Percentiles rank a stretch among this genome's conserved stretches.
Evolutionary conservation across 2,329 filamentous ascomycete genomes (phyloP).

Genomic region (Beauveria pseudobassiana): DNA sequence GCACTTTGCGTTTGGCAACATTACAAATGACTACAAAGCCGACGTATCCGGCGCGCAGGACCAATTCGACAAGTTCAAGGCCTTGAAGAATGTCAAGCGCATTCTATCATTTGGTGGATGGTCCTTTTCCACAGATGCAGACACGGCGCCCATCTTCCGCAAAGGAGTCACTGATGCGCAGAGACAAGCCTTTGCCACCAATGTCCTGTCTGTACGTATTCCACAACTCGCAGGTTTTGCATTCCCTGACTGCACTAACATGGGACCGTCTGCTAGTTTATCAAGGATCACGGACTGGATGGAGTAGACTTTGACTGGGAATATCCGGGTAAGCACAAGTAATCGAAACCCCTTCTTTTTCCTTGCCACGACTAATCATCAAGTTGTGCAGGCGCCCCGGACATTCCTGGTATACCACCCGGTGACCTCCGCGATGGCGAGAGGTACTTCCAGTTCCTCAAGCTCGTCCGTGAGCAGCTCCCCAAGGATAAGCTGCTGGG

Average conservation of each 20-base stretch:
- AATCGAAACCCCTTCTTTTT: neutral
- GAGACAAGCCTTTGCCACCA: slow-evolving; percentile 25
- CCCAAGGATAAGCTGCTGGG: slow-evolving; percentile 13
- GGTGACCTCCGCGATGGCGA: slow-evolving; percentile 19
- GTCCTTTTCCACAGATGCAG: slow-evolving; percentile 30
- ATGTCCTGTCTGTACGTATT: slow-evolving; percentile 16
- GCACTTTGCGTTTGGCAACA: slow-evolving; percentile 20
- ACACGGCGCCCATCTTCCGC: slow-evolving; percentile 29
- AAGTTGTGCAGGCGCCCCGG: neutral
- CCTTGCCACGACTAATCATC: neutral
- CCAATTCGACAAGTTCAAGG: slow-evolving; percentile 22
- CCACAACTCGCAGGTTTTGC: neutral
- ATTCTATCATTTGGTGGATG: slow-evolving; percentile 39
- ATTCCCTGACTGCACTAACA: neutral
- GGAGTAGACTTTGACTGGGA: slow-evolving; percentile 29
- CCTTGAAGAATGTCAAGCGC: slow-evolving; percentile 20
- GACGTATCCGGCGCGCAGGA: slow-evolving; percentile 14
- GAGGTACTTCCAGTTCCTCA: slow-evolving; percentile 27
- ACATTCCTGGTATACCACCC: slow-evolving; percentile 22
- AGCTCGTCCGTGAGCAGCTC: slow-evolving; percentile 12
- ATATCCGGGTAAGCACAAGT: neutral
- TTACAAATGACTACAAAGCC: slow-evolving; percentile 16
- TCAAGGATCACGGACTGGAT: slow-evolving; percentile 25
- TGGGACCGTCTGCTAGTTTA: slow-evolving; percentile 18
- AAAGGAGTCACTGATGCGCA: slow-evolving; percentile 19